Conservation (phyloP, 805 yeast genomes). For the Dipodascus geniculatus region DNA sequence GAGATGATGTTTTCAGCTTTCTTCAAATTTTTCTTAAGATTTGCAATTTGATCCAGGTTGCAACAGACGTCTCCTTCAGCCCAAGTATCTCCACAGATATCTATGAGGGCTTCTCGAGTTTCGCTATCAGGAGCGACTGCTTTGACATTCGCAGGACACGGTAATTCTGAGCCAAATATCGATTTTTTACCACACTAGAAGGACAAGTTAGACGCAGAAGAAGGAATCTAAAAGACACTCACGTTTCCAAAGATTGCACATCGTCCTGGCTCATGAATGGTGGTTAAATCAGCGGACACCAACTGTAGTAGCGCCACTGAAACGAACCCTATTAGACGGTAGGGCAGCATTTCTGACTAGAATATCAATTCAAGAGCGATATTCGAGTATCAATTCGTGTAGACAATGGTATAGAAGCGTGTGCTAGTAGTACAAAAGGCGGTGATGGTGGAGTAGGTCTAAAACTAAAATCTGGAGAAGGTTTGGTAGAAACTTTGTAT, state of each 20-base stretch:
- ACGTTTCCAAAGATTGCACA: constrained; percentile 25
- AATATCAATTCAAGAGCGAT: not conserved
- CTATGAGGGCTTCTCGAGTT: constrained; percentile 34
- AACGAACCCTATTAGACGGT: not conserved
- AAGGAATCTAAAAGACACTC: constrained; percentile 4
- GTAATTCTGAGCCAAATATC: constrained; percentile 66
- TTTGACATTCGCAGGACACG: constrained; percentile 51
- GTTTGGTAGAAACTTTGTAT: not conserved
- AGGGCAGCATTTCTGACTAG: not conserved
- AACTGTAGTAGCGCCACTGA: not conserved
- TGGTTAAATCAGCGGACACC: not conserved
- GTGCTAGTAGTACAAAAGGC: no score
- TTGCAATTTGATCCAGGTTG: constrained; percentile 41
- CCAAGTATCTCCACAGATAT: constrained; percentile 69
- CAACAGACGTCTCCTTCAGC: constrained; percentile 52
- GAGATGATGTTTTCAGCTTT: constrained; percentile 74
- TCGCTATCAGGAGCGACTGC: constrained; percentile 38
- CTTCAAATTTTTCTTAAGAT: constrained; percentile 46
- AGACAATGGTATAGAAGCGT: no score
- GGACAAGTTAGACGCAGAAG: not conserved
- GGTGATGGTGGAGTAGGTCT: no score
- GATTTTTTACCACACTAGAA: constrained; percentile 67
- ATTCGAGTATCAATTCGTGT: no score
- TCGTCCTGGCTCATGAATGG: constrained; percentile 14
- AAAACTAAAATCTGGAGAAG: not conserved